A percentile compares a stretch with the other conserved stretches of the same genome.
These are phyloP conservation scores for Erodium chrysanthum DNA, from an alignment of 441 rosid genomes.

Conservation along the genomic window DNA sequence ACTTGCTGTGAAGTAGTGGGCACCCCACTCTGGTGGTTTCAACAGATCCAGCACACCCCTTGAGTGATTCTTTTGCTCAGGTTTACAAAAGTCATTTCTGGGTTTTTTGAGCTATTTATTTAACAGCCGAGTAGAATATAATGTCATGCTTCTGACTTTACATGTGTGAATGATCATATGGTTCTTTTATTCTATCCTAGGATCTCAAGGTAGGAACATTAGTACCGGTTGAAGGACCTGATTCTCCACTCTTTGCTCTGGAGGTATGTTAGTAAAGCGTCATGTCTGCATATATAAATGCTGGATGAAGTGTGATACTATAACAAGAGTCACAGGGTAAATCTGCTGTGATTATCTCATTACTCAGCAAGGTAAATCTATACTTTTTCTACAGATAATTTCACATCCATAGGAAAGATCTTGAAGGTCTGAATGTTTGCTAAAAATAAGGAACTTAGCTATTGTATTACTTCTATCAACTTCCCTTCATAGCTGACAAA, in stretches of 20 bases:
- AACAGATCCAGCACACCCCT: conserved; percentile 93
- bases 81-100: conserved; percentile 21
- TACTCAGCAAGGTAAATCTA: conserved; percentile 25
- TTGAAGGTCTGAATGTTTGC: conserved; percentile 38
- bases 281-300: conserved; percentile 11
- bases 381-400: conserved; percentile 47
- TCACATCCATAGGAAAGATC: conserved; percentile 95
- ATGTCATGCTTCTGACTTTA: conserved; percentile 14
- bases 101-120: conserved; percentile 3
- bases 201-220: conserved; percentile 75
- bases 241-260: conserved; percentile 68
- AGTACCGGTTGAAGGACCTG: conserved; percentile 82
- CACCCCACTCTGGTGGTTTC: conserved; percentile 92
- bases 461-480: not conserved
- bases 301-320: conserved; percentile 3
- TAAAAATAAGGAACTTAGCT: not conserved
- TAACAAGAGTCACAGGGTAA: not conserved
- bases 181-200: conserved; percentile 24
- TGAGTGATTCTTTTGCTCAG: conserved; percentile 94
- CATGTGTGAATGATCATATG: conserved; percentile 5
- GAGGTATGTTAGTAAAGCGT: conserved; percentile 42
- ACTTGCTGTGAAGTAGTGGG: conserved; percentile 74
- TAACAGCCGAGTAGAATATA: conserved; percentile 5
- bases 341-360: conserved; percentile 5
- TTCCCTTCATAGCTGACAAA: not conserved